Evolutionary conservation across 164 flowering plant genomes (phyloP).

Genomic region (Dillenia suffruticosa): DNA sequence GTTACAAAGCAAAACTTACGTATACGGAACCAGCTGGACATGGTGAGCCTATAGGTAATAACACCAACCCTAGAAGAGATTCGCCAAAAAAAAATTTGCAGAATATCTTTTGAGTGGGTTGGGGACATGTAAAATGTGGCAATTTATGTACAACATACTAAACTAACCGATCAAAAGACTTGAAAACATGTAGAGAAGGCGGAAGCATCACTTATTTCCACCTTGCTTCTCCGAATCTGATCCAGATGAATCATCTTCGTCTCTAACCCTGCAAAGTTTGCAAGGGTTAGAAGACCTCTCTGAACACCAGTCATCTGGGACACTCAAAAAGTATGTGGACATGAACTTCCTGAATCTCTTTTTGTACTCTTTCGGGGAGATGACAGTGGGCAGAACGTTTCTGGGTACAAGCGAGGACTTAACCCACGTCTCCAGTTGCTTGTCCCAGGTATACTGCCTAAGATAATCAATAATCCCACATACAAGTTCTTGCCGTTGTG

Average conservation of each 20-base stretch:
- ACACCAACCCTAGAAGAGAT: too few relatives aligned
- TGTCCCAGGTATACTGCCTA: constrained; percentile 96
- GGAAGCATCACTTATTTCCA: constrained; percentile 8
- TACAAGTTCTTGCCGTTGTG: constrained; percentile 55
- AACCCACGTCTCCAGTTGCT: constrained; percentile 88
- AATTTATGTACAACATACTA: constrained; percentile 9
- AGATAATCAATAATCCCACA: constrained; percentile 95
- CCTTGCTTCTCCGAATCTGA: constrained; percentile 11
- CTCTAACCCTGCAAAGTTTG: constrained; percentile 21
- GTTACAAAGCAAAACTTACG: not conserved
- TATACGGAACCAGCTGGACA: not conserved
- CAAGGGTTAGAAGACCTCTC: constrained; percentile 30
- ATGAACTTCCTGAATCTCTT: constrained; percentile 91
- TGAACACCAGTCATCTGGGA: constrained; percentile 71
- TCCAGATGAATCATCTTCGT: constrained; percentile 18
- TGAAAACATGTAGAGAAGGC: not conserved
- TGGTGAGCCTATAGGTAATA: too few relatives aligned
- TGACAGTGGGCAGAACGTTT: constrained; percentile 69
- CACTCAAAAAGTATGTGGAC: constrained; percentile 54
- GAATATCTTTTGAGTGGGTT: too few relatives aligned
- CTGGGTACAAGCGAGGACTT: constrained; percentile 83
- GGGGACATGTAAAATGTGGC: not conserved
- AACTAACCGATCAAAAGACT: too few relatives aligned
- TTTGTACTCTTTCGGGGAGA: constrained; percentile 86
- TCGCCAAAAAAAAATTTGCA: too few relatives aligned